Percentiles rank a stretch among this genome's conserved stretches.
These are phyloP conservation scores for Paramyrothecium roridum DNA, from an alignment of 2,329 filamentous ascomycete species.

Conservation along the genomic window DNA sequence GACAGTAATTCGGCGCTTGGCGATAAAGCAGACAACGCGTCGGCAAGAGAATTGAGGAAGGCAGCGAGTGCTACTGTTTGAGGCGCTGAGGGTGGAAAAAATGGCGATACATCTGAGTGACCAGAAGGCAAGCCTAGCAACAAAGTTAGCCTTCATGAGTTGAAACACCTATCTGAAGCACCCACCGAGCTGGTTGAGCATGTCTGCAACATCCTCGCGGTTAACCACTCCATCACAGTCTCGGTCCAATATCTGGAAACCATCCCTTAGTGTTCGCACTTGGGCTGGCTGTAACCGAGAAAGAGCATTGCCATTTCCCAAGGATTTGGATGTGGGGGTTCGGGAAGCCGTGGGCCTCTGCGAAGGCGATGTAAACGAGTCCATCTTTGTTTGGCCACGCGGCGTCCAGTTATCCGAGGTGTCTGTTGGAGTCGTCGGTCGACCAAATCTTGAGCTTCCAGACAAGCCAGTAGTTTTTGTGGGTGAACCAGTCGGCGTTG, in stretches of 20 bases:
- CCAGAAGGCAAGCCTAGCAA: slow-evolving; percentile 68
- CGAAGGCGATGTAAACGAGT: slow-evolving; percentile 35
- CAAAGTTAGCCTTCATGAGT: slow-evolving; percentile 7
- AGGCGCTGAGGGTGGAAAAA: slow-evolving; percentile 72
- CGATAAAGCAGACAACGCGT: slow-evolving; percentile 70
- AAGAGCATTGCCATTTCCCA: slow-evolving; percentile 51
- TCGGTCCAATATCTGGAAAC: slow-evolving; percentile 88
- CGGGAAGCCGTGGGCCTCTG: slow-evolving; percentile 25
- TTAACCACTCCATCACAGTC: slow-evolving; percentile 83
- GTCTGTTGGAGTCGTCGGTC: slow-evolving; percentile 37
- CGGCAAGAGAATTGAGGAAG: slow-evolving; percentile 80
- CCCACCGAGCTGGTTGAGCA: slow-evolving; percentile 78
- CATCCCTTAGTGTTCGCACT: slow-evolving; percentile 83
- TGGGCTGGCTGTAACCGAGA: slow-evolving; percentile 77
- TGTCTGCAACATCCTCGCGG: slow-evolving; percentile 80
- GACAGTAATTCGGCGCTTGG: slow-evolving; percentile 77
- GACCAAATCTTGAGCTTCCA: slow-evolving; percentile 27
- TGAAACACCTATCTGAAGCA: not conserved
- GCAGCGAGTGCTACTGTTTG: slow-evolving; percentile 78
- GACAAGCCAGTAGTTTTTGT: slow-evolving; percentile 35
- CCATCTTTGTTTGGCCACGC: slow-evolving; percentile 21
- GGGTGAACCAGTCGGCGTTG: slow-evolving; percentile 62
- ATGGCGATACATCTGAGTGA: slow-evolving; percentile 67
- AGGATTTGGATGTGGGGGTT: slow-evolving; percentile 27
- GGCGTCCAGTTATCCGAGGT: slow-evolving; percentile 35